Base-by-base conservation (phyloP, 2,329 filamentous ascomycete species). In the Ophiostoma ips region DNA sequence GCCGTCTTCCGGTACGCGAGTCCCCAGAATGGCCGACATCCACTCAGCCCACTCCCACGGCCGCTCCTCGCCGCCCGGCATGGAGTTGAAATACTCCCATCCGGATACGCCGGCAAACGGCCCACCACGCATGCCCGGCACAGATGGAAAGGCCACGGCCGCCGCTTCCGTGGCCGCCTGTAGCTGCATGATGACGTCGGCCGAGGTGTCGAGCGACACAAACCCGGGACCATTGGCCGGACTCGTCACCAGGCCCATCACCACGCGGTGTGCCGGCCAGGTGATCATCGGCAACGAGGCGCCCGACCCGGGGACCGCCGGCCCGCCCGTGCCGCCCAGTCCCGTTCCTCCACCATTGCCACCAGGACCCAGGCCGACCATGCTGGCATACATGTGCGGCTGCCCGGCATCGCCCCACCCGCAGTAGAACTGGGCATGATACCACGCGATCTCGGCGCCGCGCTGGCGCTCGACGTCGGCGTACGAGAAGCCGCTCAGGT, bases 361-460 rank as follows among this genome's bases (percentile, higher is more conserved):
- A 15, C 69, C 68, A 79, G 83, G 89, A 9, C 83, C 84, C 12
- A 69, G 67, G 10, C 67, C 64, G 36, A 69, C 51, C 43, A 70
- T 63, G 60, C 66, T 64, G 57, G 71, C 64, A 56, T 72, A 73
- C 64, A 71, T 68, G 53, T 63, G 57, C 9, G 69, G 65, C 48
- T 69, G 74, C 28, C 71, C 67, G 1, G 80, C 77, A 46, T 79
- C 78, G 5, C 84, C 83, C 85, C 86, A 90, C 1, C 84, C 84
- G 59, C 84, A 87, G 68, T 92, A 90, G 63, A 90, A 89, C 59
- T 90, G 86, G 12, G 82, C 72, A 58, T 90, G 89, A 61, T 90
- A 90, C 83, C 84, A 92, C 1, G 73, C 74, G 19, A 90, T 83
- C 53, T 82, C 72, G 15, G 63, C 61, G 0, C 80, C 80, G 19